phyloP scores from a whole-genome alignment of 108 stramenopile species.

The Seminavis robusta region DNA sequence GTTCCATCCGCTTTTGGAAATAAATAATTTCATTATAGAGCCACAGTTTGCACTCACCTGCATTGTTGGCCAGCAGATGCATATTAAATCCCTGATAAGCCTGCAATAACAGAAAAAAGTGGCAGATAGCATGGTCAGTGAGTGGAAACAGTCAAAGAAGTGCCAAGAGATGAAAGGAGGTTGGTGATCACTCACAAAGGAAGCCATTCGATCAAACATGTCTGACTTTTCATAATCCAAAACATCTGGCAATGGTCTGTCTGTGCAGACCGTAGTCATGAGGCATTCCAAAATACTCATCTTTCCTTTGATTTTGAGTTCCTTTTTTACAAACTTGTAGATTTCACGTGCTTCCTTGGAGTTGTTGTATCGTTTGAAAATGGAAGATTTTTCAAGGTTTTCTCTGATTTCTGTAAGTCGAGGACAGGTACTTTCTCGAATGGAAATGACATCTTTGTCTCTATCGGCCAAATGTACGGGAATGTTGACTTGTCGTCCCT shows the following conservation, averaged over 20 bases:
- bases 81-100: too few relatives aligned
- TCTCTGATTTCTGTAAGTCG: conserved; percentile 37
- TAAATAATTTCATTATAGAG: conserved; percentile 23
- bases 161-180: neutral
- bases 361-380: conserved; percentile 36
- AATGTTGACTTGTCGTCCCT: too few relatives aligned
- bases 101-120: too few relatives aligned
- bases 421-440: conserved; percentile 70
- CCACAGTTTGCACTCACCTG: neutral
- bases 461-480: conserved; percentile 79
- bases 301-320: conserved; percentile 16
- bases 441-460: conserved; percentile 55
- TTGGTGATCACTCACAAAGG: too few relatives aligned
- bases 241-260: conserved; percentile 62
- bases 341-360: conserved; percentile 30
- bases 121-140: too few relatives aligned
- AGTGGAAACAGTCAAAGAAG: too few relatives aligned
- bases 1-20: conserved; percentile 38
- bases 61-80: too few relatives aligned
- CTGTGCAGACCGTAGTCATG: conserved; percentile 86
- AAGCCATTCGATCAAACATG: too few relatives aligned
- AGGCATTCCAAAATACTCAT: conserved; percentile 65
- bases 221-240: conserved; percentile 56
- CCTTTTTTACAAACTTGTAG: conserved; percentile 16
- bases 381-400: conserved; percentile 38